Evolutionary conservation across 495 filamentous ascomycete genomes (phyloP).

Genomic region (Jackrogersella multiformis): DNA sequence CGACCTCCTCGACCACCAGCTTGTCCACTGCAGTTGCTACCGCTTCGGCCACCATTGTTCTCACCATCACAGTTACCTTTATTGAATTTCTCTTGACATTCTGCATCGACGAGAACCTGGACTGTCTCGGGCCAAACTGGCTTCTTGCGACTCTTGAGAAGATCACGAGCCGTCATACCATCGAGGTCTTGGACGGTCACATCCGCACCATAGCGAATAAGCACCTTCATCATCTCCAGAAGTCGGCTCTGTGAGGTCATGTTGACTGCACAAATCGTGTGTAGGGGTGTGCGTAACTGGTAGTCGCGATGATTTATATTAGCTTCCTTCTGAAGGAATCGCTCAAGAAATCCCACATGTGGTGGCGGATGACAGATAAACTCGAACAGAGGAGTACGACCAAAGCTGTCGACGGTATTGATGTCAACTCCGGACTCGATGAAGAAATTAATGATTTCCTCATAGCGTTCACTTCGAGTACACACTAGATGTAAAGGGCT

Average conservation of each 20-base stretch:
- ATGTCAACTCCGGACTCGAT: not conserved
- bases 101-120: not conserved
- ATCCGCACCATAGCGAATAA: conserved; percentile 1
- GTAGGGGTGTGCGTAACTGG: conserved; percentile 4
- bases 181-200: not conserved
- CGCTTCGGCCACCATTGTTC: no score
- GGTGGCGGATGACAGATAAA: not conserved
- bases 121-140: not conserved
- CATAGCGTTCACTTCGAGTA: not conserved
- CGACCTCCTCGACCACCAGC: not conserved
- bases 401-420: not conserved
- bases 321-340: conserved; percentile 11
- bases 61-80: no score
- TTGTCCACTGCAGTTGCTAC: no score
- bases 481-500: conserved; percentile 13
- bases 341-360: not conserved
- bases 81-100: no score
- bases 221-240: not conserved
- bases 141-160: not conserved
- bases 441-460: not conserved
- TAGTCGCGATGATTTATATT: conserved; percentile 15
- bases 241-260: not conserved
- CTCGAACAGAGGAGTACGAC: conserved; percentile 7
- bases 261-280: not conserved
- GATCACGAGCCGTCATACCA: not conserved